Base-by-base conservation (phyloP, 305 asterid species). In the Plantago coronopus region DNA sequence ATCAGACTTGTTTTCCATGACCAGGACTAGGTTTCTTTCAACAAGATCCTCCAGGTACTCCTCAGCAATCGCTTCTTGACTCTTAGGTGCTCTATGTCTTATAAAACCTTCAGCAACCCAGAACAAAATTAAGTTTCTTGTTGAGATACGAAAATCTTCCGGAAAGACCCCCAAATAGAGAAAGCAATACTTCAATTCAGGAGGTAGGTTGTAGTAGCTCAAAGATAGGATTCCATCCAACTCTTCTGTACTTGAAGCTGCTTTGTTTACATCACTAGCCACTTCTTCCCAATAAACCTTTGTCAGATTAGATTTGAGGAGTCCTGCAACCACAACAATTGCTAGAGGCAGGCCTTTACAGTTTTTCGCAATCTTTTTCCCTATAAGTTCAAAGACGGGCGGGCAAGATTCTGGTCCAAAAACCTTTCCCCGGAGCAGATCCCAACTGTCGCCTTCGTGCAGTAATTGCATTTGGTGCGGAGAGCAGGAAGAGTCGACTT, bases 101-200 rank as follows among this genome's bases (percentile, higher is more conserved):
- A 65, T 9, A 22, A 65, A 65, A 54, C 69, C 63, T 37, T 65
- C 69, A 11, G 69, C 69, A 44, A 45, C 40, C 69, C 69, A 65
- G 10, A 65, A 20, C 20, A 15, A 16, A 8, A 55, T 31, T 14
- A 65, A 12, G 11, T 17, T 55, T 1, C 47, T 17, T 10, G 34
- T 57, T 0, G 46, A 47, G 37, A 65, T 55, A 38, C 12, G 48
- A 17, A 9, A 45, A 20, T 55, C 69, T 65, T 65, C 63, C 0
- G 57, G 63, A 25, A 65, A 65, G 46, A 18, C 45, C 7, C 62
- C 40, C 40, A 34, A 7, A 9, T 6, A 34, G 9, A 34, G 40
- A 12, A 34, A 34, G 13, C 40, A 34, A 6, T 11, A 11, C 40
- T 34, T 34, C 40, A 34, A 34, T 11, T 34, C 0, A 11, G 8